Conservation (phyloP, 768 basidiomycete genomes). For the Suillus subalutaceus region DNA sequence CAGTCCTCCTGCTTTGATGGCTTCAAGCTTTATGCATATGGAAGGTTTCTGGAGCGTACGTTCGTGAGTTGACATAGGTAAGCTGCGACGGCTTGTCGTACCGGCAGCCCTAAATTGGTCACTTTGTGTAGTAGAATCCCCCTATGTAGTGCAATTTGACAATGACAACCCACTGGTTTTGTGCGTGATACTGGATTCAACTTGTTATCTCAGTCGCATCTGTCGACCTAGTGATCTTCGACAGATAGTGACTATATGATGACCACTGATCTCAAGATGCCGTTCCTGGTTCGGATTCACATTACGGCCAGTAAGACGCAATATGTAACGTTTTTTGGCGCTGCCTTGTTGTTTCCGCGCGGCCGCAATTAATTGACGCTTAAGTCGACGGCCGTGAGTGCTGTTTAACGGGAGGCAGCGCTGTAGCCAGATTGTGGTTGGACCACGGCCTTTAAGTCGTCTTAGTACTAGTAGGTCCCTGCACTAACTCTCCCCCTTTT, state of each 20-base stretch:
- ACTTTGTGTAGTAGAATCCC: neutral
- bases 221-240: neutral
- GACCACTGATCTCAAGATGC: neutral
- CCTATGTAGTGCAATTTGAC: neutral
- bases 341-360: constrained; percentile 9
- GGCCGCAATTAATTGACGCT: constrained; percentile 9
- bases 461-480: neutral
- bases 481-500: neutral
- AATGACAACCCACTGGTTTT: neutral
- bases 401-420: constrained; percentile 2
- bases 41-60: neutral
- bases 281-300: constrained; percentile 7
- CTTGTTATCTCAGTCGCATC: neutral
- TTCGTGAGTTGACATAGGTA: neutral
- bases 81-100: neutral
- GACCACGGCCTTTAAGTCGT: constrained; percentile 4
- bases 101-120: neutral
- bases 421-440: neutral
- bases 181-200: neutral
- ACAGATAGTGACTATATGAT: neutral
- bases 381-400: constrained; percentile 4
- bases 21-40: neutral
- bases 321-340: constrained; percentile 9
- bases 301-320: neutral
- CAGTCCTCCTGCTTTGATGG: neutral